phyloP scores from a whole-genome alignment of 1,284 basidiomycete species.

The Vanrija humicola region DNA sequence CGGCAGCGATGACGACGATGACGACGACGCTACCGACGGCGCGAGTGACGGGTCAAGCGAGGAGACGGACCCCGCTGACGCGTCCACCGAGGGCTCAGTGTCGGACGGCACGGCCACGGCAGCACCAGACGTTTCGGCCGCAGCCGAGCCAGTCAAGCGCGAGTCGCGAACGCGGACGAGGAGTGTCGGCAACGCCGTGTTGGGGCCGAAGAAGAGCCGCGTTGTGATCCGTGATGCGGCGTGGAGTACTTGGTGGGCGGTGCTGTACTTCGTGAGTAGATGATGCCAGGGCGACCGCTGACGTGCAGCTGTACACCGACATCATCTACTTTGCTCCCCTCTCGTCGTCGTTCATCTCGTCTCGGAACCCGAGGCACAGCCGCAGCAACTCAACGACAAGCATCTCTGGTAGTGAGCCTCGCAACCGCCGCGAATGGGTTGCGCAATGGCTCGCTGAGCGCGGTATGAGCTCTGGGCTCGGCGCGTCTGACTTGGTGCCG shows the following conservation, averaged over 20 bases:
- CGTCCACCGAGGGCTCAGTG: too few species aligned
- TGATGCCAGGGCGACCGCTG: background rate
- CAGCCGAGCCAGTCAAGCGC: background rate
- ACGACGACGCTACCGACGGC: conserved; percentile 10
- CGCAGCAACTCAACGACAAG: background rate
- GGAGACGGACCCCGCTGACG: background rate
- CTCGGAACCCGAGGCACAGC: background rate
- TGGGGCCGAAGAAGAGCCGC: conserved; percentile 54
- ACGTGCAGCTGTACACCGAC: conserved; percentile 72
- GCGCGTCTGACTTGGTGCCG: background rate
- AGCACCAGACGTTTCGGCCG: background rate
- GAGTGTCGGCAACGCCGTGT: conserved; percentile 1
- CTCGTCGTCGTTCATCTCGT: conserved; percentile 55
- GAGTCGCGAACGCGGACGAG: conserved; percentile 5
- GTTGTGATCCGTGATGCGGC: conserved; percentile 72
- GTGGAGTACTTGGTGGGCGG: conserved; percentile 74
- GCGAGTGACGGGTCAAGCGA: conserved; percentile 1
- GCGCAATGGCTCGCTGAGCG: conserved; percentile 37
- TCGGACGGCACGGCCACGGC: too few species aligned
- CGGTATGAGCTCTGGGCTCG: conserved; percentile 10
- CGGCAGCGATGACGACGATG: conserved; percentile 6
- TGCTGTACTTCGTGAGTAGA: conserved; percentile 70
- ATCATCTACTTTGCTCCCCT: conserved; percentile 77
- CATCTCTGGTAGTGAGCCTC: conserved; percentile 1
- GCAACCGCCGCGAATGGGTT: conserved; percentile 38